These are phyloP conservation scores for Yamadazyma tumulicola DNA, from an alignment of 805 yeast species.

Conservation along the genomic window DNA sequence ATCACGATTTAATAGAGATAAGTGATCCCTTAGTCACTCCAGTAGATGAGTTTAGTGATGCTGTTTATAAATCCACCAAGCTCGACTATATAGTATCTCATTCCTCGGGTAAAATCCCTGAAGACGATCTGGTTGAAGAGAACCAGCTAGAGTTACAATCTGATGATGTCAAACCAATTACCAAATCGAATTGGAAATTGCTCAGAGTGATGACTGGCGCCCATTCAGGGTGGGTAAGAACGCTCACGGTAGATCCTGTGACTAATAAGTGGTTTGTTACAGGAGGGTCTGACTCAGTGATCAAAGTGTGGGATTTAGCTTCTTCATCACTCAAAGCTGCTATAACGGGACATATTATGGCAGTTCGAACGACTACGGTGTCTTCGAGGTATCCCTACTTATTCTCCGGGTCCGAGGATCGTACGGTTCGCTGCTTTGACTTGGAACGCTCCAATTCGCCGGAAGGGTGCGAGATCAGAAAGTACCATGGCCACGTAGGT, in stretches of 20 bases:
- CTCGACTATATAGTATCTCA: slow-evolving; percentile 16
- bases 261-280: slow-evolving; percentile 88
- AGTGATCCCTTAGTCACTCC: slow-evolving; percentile 20
- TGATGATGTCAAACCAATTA: neutral
- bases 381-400: slow-evolving; percentile 80
- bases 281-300: slow-evolving; percentile 84
- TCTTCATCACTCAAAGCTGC: slow-evolving; percentile 67
- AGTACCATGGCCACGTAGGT: slow-evolving; percentile 91
- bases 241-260: slow-evolving; percentile 74
- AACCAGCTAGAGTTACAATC: neutral
- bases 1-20: slow-evolving; percentile 9
- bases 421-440: slow-evolving; percentile 93
- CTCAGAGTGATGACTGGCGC: slow-evolving; percentile 72
- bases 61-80: slow-evolving; percentile 26
- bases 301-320: slow-evolving; percentile 89
- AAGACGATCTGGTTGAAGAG: neutral
- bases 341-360: slow-evolving; percentile 87
- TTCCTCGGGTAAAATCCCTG: no score
- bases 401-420: slow-evolving; percentile 92
- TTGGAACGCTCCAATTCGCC: slow-evolving; percentile 72
- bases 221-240: slow-evolving; percentile 89
- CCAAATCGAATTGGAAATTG: slow-evolving; percentile 41
- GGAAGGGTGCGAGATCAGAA: slow-evolving; percentile 55
- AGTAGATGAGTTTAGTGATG: slow-evolving; percentile 28
- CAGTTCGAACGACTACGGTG: slow-evolving; percentile 71